Percentiles rank a stretch among this genome's conserved stretches.
These are phyloP conservation scores for Sarocladium oryzae DNA, from an alignment of 2,329 filamentous ascomycete species.

Conservation along the genomic window DNA sequence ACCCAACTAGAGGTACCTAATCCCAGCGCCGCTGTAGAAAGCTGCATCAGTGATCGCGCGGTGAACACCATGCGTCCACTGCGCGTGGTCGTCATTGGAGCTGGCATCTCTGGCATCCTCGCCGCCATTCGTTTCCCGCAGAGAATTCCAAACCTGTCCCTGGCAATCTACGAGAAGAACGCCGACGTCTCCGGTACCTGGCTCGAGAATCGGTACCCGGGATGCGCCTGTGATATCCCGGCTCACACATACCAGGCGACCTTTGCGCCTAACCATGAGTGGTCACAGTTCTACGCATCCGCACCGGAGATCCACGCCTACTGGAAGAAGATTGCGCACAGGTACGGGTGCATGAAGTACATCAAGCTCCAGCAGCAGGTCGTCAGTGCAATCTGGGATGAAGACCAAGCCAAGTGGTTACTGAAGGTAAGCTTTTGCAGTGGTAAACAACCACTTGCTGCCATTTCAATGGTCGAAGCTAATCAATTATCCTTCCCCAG, in stretches of 20 bases:
- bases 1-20: not conserved
- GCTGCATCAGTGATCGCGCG: not conserved
- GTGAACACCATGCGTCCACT: conserved; percentile 2
- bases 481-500: too few relatives aligned
- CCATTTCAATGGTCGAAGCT: too few relatives aligned
- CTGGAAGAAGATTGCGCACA: conserved; percentile 4
- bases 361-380: conserved; percentile 5
- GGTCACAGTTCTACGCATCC: conserved; percentile 3
- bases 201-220: conserved; percentile 27
- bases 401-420: not conserved
- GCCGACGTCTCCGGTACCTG: conserved; percentile 11
- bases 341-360: conserved; percentile 4
- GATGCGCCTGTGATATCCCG: conserved; percentile 40
- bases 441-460: too few relatives aligned
- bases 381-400: conserved; percentile 2
- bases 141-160: conserved; percentile 9
- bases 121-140: conserved; percentile 11
- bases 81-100: conserved; percentile 13
- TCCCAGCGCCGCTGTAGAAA: not conserved
- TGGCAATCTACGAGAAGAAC: conserved; percentile 13
- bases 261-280: conserved; percentile 6
- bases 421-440: conserved; percentile 7
- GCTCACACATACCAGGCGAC: conserved; percentile 12
- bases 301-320: conserved; percentile 2
- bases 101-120: conserved; percentile 12